Conservation (phyloP, 2,329 filamentous ascomycete species). For the Fusarium tupiense region DNA sequence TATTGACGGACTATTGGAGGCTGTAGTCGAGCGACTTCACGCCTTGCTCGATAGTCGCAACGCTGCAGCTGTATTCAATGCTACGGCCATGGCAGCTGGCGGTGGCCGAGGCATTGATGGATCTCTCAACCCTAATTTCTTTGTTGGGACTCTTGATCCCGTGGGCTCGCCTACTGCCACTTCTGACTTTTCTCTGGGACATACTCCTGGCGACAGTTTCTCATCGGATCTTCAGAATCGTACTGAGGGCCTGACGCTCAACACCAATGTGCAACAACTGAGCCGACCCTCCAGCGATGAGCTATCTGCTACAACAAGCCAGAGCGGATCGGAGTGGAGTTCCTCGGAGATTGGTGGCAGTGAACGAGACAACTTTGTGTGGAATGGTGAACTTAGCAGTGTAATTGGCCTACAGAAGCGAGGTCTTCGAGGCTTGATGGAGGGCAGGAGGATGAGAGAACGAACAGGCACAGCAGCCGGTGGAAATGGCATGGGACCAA, state of each 20-base stretch:
- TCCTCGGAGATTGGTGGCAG: constrained; percentile 63
- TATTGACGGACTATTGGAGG: constrained; percentile 90
- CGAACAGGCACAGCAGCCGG: constrained; percentile 63
- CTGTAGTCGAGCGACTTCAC: constrained; percentile 90
- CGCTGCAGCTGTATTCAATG: constrained; percentile 96
- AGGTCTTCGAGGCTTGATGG: constrained; percentile 91
- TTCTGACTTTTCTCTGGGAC: constrained; percentile 48
- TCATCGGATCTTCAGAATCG: constrained; percentile 47
- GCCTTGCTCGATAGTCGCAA: constrained; percentile 91
- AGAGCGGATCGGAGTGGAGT: constrained; percentile 66
- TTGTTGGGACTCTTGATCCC: constrained; percentile 60
- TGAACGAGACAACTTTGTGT: constrained; percentile 66
- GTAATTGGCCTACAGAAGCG: constrained; percentile 97
- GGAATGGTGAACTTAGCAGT: constrained; percentile 83
- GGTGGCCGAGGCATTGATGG: constrained; percentile 85
- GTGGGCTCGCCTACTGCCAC: constrained; percentile 49
- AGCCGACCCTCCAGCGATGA: constrained; percentile 58
- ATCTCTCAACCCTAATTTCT: constrained; percentile 70
- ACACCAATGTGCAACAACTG: constrained; percentile 53
- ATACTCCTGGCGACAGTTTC: constrained; percentile 44
- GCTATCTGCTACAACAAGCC: constrained; percentile 60
- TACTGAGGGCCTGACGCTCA: constrained; percentile 58
- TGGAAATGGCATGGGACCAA: constrained; percentile 25
- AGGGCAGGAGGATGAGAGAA: constrained; percentile 86
- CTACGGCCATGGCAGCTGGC: constrained; percentile 96